Base-by-base conservation (phyloP, 2,329 filamentous ascomycete species). In the Microdochium nivale region DNA sequence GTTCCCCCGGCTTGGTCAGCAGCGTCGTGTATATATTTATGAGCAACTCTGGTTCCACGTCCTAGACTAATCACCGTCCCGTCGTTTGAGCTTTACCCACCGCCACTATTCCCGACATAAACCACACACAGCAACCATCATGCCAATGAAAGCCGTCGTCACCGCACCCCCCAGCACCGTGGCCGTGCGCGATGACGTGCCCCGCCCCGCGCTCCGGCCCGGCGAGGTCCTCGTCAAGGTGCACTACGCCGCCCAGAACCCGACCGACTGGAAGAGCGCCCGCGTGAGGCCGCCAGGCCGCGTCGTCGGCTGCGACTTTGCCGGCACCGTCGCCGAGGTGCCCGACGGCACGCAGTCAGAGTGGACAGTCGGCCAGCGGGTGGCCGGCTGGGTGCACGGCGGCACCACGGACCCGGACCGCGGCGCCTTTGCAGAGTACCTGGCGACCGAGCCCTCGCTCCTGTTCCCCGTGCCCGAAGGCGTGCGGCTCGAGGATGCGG, bases 401-500 rank as follows among this genome's bases (percentile, higher is more conserved):
- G 58, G 58, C 48, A 52, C 57, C 24, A 54, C 53, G 48, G 54
- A 57, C 40, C 54, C 57, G 27, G 48, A 58, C 44, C 50, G 52
- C 16, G 54, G 50, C 14, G 58, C 59, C 13, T 63, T 62, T 51
- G 60, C 62, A 48, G 55, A 65, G 51, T 64, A 60, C 35, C 55
- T 59, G 43, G 55, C 55, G 19, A 57, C 59, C 48, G 54, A 56
- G 5, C 58, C 56, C 0, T 55, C 55, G 3, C 50, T 63, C 3
- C 55, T 60, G 1, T 57, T 53, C 25, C 60, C 59, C 23, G 56
- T 59, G 0, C 62, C 63, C 1, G 47, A 48, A 1, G 50, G 52
- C 19, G 50, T 63, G 23, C 58, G 25, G 30, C 55, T 60, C 19
- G 58, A 63, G 7, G 52, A 62, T 25, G 62, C 60, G 1, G 53